Evolutionary conservation across 75 land plant species (phyloP).

Genomic region (Sequoiadendron giganteum): DNA sequence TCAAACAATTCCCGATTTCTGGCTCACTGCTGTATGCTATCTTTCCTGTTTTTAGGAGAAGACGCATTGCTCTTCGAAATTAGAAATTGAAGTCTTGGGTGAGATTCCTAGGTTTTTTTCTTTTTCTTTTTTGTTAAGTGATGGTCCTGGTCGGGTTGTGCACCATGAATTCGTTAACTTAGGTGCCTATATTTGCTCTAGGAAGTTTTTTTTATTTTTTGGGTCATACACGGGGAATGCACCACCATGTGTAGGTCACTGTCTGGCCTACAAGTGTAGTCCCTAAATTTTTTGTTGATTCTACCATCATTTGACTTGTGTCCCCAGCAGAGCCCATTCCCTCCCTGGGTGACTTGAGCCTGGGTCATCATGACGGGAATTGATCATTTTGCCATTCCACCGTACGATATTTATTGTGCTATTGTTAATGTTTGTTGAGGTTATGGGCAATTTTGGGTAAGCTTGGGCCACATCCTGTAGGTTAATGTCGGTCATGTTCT

Average conservation of each 20-base stretch:
- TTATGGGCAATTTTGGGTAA: neutral
- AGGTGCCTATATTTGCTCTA: neutral
- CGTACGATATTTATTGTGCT: neutral
- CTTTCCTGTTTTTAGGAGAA: neutral
- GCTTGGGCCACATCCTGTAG: neutral
- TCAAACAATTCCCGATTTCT: conserved; percentile 41
- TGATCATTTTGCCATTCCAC: neutral
- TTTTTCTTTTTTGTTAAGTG: too few species aligned
- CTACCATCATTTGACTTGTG: neutral
- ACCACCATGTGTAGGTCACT: neutral
- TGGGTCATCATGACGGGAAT: neutral
- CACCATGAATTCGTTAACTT: neutral
- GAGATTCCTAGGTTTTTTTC: neutral
- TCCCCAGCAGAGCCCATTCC: neutral
- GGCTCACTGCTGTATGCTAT: conserved; percentile 46
- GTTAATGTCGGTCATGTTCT: neutral
- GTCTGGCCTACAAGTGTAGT: neutral
- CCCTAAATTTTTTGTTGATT: neutral
- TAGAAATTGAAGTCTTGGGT: neutral
- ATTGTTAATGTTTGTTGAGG: neutral
- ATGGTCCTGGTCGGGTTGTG: neutral
- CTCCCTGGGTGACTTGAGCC: neutral
- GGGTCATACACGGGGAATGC: neutral
- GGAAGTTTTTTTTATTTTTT: neutral
- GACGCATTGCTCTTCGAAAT: neutral